Base-by-base conservation (phyloP, 1,284 basidiomycete genomes). In the Boletus subluridellus region DNA sequence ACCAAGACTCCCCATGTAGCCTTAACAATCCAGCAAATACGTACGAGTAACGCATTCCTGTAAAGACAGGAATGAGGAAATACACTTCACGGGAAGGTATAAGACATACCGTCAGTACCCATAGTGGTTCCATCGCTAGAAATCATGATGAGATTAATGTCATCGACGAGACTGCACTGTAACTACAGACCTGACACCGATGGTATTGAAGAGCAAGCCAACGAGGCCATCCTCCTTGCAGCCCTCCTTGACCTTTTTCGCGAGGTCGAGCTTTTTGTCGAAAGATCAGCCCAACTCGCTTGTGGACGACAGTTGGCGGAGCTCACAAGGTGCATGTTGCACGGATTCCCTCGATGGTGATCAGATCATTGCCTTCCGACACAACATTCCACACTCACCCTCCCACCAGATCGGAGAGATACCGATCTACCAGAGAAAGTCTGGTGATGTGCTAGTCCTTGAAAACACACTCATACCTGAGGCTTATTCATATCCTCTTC, bases 391-490 rank as follows among this genome's bases (percentile, higher is more conserved):
- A 45, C 15, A 73, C 78, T 59, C 62, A 88, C 89, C 90, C 81
- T 92, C 90, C 89, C 90, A 92, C 90, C 91, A 92, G 54, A 93
- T 81, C 2, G 89, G 86, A 38, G 88, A 89, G 66, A 93, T 90
- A 42, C 91, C 91, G 66, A 93, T 87, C 88, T 90, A 66, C 39
- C 39, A 52, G 44, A 55, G 28, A 48, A 41, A 49, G 45, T 64
- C 49, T 60, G 53, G 12, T 2, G 52, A 61, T 34, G 17, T 4
- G 10, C 37, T 34, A 39, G 42, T 44, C 38, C 38, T 34, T 12
- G 46, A 37, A 47, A 50, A 34, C 44, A 52, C 32, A 68, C 8
- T 26, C 60, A 46, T 67, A 87, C 87, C 79, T 93, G 91, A 52
- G 90, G 84, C 70, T 92, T 93, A 58, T 87, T 73, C 83, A 93